A percentile compares a stretch with the other conserved stretches of the same genome.
phyloP scores from a whole-genome alignment of 345 rosid species.

The Corchorus capsularis region DNA sequence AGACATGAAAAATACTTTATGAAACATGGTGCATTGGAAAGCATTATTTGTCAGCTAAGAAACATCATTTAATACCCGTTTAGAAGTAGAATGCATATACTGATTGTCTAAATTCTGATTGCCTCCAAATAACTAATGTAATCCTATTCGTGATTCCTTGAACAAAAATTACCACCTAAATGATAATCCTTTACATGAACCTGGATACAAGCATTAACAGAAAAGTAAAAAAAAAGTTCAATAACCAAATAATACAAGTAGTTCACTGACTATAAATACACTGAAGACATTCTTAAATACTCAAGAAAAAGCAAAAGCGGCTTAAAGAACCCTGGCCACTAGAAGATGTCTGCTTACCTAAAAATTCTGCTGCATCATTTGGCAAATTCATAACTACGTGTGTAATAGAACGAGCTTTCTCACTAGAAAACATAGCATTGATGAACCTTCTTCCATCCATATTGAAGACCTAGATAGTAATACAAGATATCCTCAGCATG shows the following conservation, averaged over 20 bases:
- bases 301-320: background rate
- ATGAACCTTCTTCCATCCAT: conserved; percentile 95
- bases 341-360: conserved; percentile 46
- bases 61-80: background rate
- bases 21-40: background rate
- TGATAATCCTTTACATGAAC: background rate
- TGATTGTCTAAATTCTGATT: background rate
- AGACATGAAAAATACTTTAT: background rate
- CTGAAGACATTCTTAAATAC: background rate
- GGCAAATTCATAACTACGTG: conserved; percentile 92
- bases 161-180: background rate
- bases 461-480: conserved; percentile 59
- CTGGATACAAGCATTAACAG: background rate
- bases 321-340: background rate
- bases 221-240: background rate
- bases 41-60: conserved; percentile 1
- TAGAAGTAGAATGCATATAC: background rate
- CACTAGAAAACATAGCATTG: conserved; percentile 66
- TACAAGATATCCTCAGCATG: conserved; percentile 9
- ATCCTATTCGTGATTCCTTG: background rate
- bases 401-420: conserved; percentile 64
- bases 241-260: background rate
- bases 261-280: background rate
- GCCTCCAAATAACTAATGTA: background rate
- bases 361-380: conserved; percentile 73